Base-by-base conservation (phyloP, 2,329 filamentous ascomycete species). In the Seiridium cupressi region DNA sequence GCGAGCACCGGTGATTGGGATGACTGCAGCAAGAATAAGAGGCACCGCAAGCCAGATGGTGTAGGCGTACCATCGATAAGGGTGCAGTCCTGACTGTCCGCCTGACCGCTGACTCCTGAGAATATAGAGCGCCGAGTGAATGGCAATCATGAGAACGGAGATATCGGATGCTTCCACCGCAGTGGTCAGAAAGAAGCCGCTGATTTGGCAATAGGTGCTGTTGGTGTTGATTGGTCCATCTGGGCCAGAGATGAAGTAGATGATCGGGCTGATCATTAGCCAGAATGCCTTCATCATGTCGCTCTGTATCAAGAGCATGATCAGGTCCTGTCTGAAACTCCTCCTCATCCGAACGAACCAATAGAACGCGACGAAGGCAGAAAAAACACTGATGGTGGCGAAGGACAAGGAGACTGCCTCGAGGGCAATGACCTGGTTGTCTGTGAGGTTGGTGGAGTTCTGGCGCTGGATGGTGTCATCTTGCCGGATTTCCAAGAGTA, bases 331-430 rank as follows among this genome's bases (percentile, higher is more conserved):
- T 51, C 90, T 84, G 72, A 93, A 93, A 63, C 83, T 87, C 68
- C 89, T 83, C 65, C 85, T 82, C 88, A 93, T 93, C 63, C 85
- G 82, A 60, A 85, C 77, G 69, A 93, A 92, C 87, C 88, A 92
- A 74, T 89, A 90, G 46, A 89, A 81, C 2, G 86, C 81, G 36
- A 84, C 69, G 5, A 86, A 66, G 0, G 82, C 83, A 9, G 84
- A 79, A 3, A 81, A 57, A 38, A 91, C 75, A 66, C 88, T 91
- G 64, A 86, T 61, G 1, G 77, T 74, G 3, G 79, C 75, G 32
- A 78, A 69, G 3, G 72, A 66, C 18, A 87, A 66, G 1, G 81
- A 74, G 7, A 81, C 66, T 60, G 74, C 75, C 44, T 74, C 71
- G 55, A 80, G 66, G 8, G 71, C 69, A 60, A 31, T 51, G 31